Evolutionary conservation across 2,329 filamentous ascomycete genomes (phyloP).

Genomic region (Fusarium falciforme): DNA sequence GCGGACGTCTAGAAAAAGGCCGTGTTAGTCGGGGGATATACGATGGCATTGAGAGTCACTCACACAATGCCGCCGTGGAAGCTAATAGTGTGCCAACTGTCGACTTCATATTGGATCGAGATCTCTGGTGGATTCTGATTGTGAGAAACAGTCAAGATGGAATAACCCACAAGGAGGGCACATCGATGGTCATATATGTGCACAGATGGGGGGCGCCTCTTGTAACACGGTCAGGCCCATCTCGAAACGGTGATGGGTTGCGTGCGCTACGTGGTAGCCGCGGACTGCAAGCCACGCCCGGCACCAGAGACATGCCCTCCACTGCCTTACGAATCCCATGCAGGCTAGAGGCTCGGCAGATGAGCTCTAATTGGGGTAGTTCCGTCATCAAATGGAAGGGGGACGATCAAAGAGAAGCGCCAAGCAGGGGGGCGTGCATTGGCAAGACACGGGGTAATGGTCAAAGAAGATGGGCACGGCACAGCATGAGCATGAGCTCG

Average conservation of each 20-base stretch:
- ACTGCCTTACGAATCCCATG: conserved; percentile 17
- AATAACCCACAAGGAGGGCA: conserved; percentile 15
- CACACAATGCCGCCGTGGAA: conserved; percentile 31
- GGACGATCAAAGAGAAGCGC: not conserved
- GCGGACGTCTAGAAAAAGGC: conserved; percentile 29
- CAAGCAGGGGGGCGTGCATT: conserved; percentile 3
- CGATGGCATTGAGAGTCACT: conserved; percentile 8
- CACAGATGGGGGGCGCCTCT: conserved; percentile 23
- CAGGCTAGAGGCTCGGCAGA: conserved; percentile 24
- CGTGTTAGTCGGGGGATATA: conserved; percentile 12
- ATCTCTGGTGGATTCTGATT: not conserved
- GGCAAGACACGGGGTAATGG: not conserved
- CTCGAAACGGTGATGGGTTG: conserved; percentile 21
- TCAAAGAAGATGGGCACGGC: not conserved
- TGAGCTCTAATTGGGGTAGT: conserved; percentile 12
- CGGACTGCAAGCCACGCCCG: conserved; percentile 22
- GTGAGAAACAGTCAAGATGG: conserved; percentile 2
- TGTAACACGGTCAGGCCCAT: conserved; percentile 9
- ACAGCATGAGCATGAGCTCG: not conserved
- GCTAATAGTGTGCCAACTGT: conserved; percentile 25
- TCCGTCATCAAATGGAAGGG: conserved; percentile 22
- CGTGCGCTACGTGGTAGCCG: conserved; percentile 11
- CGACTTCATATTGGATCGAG: conserved; percentile 33
- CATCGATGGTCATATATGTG: conserved; percentile 24
- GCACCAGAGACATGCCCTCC: not conserved